A percentile compares a stretch with the other conserved stretches of the same genome.
phyloP scores from a whole-genome alignment of 768 basidiomycete genomes.

The Lyophyllum atratum region DNA sequence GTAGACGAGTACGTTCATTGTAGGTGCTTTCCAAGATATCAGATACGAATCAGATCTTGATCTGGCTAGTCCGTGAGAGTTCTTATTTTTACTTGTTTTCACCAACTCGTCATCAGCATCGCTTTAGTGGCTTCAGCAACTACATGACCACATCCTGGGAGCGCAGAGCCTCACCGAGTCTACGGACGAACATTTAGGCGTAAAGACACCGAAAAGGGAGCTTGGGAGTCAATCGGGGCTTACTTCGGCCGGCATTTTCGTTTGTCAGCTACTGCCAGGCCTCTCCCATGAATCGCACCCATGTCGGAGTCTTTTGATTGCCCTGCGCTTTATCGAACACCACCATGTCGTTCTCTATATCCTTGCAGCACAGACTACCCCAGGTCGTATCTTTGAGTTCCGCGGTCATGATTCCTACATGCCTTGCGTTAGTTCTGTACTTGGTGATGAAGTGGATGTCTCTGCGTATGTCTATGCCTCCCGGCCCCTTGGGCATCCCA shows the following conservation, averaged over 20 bases:
- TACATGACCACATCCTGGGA: background rate
- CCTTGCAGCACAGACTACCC: background rate
- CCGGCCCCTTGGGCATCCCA: slow-evolving; percentile 46
- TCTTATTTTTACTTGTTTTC: too few species aligned
- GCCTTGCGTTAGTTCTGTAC: slow-evolving; percentile 21
- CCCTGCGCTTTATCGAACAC: background rate
- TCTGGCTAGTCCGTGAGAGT: background rate
- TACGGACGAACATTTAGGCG: background rate
- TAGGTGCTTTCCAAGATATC: background rate
- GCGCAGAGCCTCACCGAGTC: background rate
- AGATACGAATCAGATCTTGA: background rate
- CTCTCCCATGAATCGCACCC: background rate
- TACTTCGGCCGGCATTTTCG: background rate
- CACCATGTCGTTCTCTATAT: background rate
- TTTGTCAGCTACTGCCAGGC: background rate
- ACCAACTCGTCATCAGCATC: too few species aligned
- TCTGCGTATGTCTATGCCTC: slow-evolving; percentile 40
- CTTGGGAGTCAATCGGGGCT: background rate
- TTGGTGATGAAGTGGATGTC: slow-evolving; percentile 29
- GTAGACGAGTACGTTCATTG: slow-evolving; percentile 80
- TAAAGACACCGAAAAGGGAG: too few species aligned
- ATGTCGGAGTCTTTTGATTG: background rate
- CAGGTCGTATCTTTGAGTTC: background rate
- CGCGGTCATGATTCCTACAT: background rate
- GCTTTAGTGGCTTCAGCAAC: too few species aligned